These are phyloP conservation scores for Wickerhamomyces sp. DNA, from an alignment of 1,139 yeast species.

Conservation along the genomic window DNA sequence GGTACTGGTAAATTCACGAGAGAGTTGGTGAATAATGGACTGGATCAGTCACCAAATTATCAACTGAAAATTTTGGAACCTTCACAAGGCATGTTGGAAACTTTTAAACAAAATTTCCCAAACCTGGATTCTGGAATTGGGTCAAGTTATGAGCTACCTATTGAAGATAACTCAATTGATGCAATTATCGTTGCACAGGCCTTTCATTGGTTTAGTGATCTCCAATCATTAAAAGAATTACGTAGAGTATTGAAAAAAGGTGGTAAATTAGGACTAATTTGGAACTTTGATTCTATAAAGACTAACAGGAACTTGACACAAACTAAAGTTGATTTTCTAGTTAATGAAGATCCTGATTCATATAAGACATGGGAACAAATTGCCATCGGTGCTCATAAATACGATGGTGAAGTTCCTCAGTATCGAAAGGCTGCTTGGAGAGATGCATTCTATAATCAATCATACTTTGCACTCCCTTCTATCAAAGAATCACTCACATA, in stretches of 20 bases:
- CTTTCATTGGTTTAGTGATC: conserved; percentile 64
- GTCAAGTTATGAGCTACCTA: conserved; percentile 47
- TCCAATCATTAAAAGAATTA: conserved; percentile 45
- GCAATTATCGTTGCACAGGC: conserved; percentile 60
- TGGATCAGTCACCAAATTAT: conserved; percentile 24
- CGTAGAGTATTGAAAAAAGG: conserved; percentile 44
- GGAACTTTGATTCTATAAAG: conserved; percentile 52
- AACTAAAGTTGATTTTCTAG: conserved; percentile 5
- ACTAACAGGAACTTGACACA: conserved; percentile 11
- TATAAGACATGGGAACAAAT: conserved; percentile 27
- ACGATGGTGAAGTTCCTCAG: conserved; percentile 49
- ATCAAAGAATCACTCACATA: conserved; percentile 30
- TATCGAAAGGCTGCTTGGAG: conserved; percentile 52
- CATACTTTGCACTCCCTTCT: conserved; percentile 20
- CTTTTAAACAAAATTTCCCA: conserved; percentile 48
- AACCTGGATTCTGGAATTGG: conserved; percentile 36
- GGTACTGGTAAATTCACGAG: conserved; percentile 67
- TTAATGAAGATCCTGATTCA: conserved; percentile 12
- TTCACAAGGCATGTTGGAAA: conserved; percentile 52
- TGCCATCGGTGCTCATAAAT: conserved; percentile 28
- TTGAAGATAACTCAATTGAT: conserved; percentile 43
- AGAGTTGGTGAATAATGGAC: conserved; percentile 40
- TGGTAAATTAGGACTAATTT: conserved; percentile 49
- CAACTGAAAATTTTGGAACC: conserved; percentile 50
- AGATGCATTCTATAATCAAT: conserved; percentile 30